A percentile compares a stretch with the other conserved stretches of the same genome.
These are phyloP conservation scores for Parietaria judaica DNA, from an alignment of 306 rosid genomes.

Conservation along the genomic window DNA sequence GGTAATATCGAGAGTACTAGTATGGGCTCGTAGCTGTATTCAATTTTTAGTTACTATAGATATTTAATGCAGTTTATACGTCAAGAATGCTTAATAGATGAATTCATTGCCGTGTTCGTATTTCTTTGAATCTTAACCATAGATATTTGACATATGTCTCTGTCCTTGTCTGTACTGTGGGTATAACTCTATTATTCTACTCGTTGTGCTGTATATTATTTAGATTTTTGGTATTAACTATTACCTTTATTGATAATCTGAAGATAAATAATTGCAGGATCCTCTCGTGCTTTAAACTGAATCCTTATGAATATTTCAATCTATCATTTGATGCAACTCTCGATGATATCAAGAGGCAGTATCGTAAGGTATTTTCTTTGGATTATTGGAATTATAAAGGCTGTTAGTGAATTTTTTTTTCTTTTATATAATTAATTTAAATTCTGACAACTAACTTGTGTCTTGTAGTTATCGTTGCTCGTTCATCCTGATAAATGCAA, in stretches of 20 bases:
- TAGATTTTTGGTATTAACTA: not conserved
- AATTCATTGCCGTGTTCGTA: too few relatives aligned
- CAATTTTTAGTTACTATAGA: too few relatives aligned
- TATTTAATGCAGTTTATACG: too few relatives aligned
- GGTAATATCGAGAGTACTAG: too few relatives aligned
- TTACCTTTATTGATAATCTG: not conserved
- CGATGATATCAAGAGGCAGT: slow-evolving; percentile 81
- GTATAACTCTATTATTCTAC: too few relatives aligned
- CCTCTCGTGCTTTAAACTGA: slow-evolving; percentile 86
- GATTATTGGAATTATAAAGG: slow-evolving; percentile 8
- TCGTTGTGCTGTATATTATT: not conserved
- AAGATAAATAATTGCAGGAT: slow-evolving; percentile 42
- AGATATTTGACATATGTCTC: too few relatives aligned
- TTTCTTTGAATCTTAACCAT: too few relatives aligned
- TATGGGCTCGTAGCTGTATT: too few relatives aligned
- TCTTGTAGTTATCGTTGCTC: slow-evolving; percentile 69
- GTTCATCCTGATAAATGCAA: slow-evolving; percentile 99
- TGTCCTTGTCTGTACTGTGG: too few relatives aligned
- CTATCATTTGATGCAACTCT: slow-evolving; percentile 66
- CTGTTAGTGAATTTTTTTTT: not conserved
- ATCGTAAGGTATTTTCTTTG: slow-evolving; percentile 65
- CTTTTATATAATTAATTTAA: not conserved
- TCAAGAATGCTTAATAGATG: too few relatives aligned
- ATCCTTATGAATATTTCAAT: slow-evolving; percentile 73
- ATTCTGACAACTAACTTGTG: slow-evolving; percentile 21